Evolutionary conservation across 2,329 filamentous ascomycete genomes (phyloP), one percentile per base, ranked within the genome.

Genomic region (Pezicula neosporulosa): DNA sequence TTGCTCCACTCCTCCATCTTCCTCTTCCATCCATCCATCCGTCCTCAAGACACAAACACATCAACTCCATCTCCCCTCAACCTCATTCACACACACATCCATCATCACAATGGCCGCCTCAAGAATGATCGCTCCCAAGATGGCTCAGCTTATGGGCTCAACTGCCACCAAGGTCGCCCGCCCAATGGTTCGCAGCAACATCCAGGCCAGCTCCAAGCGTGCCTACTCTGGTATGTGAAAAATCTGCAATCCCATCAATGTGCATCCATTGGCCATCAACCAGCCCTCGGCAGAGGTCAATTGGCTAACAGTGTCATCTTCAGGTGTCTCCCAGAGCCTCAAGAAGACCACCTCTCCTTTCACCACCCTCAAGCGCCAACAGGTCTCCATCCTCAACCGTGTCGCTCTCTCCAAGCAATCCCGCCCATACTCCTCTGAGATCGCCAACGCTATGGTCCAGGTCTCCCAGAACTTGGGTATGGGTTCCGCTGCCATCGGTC

Each of bases 401-500:
- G 58, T 60, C 53, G 60, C 56, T 52, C 59, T 52, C 81, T 81
- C 75, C 78, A 82, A 74, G 82, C 80, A 68, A 69, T 44, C 71
- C 72, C 87, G 87, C 71, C 82, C 85, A 73, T 92, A 91, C 86
- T 90, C 86, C 70, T 91, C 88, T 70, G 88, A 92, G 85, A 89
- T 92, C 76, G 87, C 88, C 78, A 81, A 87, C 74, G 88, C 88
- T 75, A 86, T 92, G 80, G 88, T 92, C 73, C 87, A 91, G 82
- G 87, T 90, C 77, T 91, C 88, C 76, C 88, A 90, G 84, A 91
- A 91, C 86, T 74, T 91, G 70, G 88, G 88, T 83, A 91, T 91
- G 87, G 88, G 88, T 77, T 80, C 85, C 67, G 90, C 90, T 70
- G 90, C 90, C 80, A 91, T 95, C 72, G 90, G 90, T 87, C 87